phyloP scores from a whole-genome alignment of 2,329 filamentous ascomycete genomes.

The Scedosporium dehoogii region DNA sequence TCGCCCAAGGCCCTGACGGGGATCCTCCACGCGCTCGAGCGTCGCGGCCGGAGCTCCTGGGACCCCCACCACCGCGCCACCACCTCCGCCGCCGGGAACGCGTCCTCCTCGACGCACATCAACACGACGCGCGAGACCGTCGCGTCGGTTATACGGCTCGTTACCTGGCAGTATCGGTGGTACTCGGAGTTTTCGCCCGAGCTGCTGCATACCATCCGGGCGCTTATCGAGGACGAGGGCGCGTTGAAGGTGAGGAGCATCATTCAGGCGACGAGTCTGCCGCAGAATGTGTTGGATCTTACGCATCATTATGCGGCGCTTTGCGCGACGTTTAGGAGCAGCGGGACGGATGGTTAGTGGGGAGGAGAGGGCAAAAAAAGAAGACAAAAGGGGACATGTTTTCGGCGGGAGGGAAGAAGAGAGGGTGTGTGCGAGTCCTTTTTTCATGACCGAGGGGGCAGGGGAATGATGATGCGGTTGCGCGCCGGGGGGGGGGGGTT shows the following conservation, averaged over 20 bases:
- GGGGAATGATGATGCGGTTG: not conserved
- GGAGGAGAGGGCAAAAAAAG: not conserved
- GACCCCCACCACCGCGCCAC: not conserved
- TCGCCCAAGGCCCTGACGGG: slow-evolving; percentile 87
- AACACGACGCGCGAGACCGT: slow-evolving; percentile 62
- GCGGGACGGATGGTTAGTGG: slow-evolving; percentile 72
- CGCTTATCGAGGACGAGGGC: slow-evolving; percentile 93
- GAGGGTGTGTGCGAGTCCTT: not conserved
- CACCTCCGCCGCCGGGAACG: not conserved
- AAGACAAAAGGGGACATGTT: not conserved
- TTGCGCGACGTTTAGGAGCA: slow-evolving; percentile 91
- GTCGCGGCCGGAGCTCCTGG: slow-evolving; percentile 46
- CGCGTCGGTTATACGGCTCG: slow-evolving; percentile 76
- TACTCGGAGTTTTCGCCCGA: slow-evolving; percentile 98
- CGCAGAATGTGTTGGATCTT: slow-evolving; percentile 84
- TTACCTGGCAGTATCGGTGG: slow-evolving; percentile 98
- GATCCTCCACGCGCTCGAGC: slow-evolving; percentile 70
- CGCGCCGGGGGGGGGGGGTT: too few species aligned
- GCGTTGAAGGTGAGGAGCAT: slow-evolving; percentile 96
- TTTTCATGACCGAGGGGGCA: not conserved
- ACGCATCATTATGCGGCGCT: slow-evolving; percentile 94
- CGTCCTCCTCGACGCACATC: not conserved
- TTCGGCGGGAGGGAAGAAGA: not conserved
- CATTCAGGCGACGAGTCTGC: slow-evolving; percentile 88
- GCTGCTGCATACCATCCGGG: slow-evolving; percentile 77